These are phyloP conservation scores for Pyrenula massariospora DNA, from an alignment of 495 filamentous ascomycete genomes.

Conservation along the genomic window DNA sequence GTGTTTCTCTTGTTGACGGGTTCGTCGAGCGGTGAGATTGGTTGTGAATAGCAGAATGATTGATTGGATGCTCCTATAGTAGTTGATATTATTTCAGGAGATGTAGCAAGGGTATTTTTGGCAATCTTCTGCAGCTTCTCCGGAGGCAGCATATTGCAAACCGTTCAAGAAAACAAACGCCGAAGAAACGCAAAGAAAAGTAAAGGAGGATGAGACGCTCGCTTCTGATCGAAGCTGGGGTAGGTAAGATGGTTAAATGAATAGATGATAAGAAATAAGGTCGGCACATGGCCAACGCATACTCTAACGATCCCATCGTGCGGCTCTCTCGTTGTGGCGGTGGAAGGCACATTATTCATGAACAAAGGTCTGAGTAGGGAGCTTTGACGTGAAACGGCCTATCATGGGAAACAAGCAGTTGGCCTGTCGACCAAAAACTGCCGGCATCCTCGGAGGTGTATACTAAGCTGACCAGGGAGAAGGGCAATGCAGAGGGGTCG, in stretches of 20 bases:
- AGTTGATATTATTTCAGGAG: background rate
- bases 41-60: constrained; percentile 5
- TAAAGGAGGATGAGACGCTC: background rate
- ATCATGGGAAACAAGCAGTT: background rate
- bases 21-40: constrained; percentile 7
- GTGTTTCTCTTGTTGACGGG: constrained; percentile 12
- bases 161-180: background rate
- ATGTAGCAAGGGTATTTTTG: background rate
- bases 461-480: background rate
- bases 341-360: background rate
- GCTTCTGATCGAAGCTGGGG: background rate
- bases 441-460: background rate
- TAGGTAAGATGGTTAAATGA: background rate
- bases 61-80: background rate
- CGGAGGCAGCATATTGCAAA: background rate
- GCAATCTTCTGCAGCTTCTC: background rate
- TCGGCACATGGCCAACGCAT: background rate
- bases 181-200: background rate
- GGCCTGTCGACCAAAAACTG: background rate
- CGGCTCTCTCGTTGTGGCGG: background rate
- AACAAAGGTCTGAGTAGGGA: background rate
- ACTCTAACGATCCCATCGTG: background rate
- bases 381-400: background rate
- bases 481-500: background rate
- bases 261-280: background rate